Evolutionary conservation across 305 asterid genomes (phyloP), one percentile per base, ranked within the genome.

Genomic region (Fraxinus sp.): DNA sequence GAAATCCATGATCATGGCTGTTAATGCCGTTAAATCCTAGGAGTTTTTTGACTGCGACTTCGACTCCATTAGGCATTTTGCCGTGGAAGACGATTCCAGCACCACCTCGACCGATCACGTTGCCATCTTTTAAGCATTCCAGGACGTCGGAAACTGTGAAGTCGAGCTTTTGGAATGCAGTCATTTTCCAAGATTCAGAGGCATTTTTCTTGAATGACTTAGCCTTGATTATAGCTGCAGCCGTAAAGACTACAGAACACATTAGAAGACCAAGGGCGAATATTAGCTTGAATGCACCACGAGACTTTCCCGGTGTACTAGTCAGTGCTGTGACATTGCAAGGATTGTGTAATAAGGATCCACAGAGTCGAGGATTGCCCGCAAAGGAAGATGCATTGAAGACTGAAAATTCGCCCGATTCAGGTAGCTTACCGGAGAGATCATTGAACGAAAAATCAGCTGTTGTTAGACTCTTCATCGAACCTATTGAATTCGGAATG

Each of bases 51-150:
- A 96, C 98, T 0, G 98, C 99, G 13, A 96, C 89, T 84, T 96
- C 99, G 0, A 78, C 88, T 24, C 99, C 99, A 22, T 86, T 88
- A 1, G 91, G 90, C 92, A 88, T 90, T 81, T 86, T 93, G 0
- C 97, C 98, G 4, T 94, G 95, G 90, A 94, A 96, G 39, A 96
- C 99, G 10, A 96, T 84, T 79, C 99, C 99, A 0, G 95, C 98
- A 30, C 99, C 99, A 44, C 99, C 99, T 55, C 94, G 77, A 57
- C 99, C 99, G 20, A 96, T 92, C 83, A 92, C 94, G 7, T 94
- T 96, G 11, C 99, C 98, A 3, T 96, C 99, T 81, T 94, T 94
- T 13, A 93, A 91, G 71, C 98, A 93, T 83, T 96, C 98, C 22
- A 92, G 89, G 74, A 96, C 91, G 13, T 96, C 97, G 0, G 66